Base-by-base conservation (phyloP, 2,329 filamentous ascomycete species). In the Fusarium decemcellulare region DNA sequence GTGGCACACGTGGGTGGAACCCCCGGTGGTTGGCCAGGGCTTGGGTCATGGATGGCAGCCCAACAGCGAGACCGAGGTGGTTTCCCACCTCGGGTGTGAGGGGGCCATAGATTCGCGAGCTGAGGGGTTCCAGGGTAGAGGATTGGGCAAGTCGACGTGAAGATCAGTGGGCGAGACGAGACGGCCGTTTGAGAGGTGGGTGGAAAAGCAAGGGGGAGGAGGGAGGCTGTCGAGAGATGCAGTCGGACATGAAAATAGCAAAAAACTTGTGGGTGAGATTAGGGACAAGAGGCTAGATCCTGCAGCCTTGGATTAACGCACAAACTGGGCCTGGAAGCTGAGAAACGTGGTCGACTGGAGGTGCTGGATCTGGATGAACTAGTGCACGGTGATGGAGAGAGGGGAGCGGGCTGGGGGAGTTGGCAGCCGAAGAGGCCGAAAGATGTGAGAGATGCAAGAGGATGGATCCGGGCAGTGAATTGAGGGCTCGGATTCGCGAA, bases 101-200 rank as follows among this genome's bases (percentile, higher is more conserved):
- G 44, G 37, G 29, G 30, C 23, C 30, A 27, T 39, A 70, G 67
- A 70, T 70, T 64, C 54, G 67, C 67, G 67, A 70, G 67, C 55
- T 70, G 67, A 65, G 42, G 54, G 27, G 4, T 37, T 30, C 39
- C n/a, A 29, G 16, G 29, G 32, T 15, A 16, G 9, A 55, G 8
- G 47, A 67, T 54, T 10, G 0, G 60, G 59, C 47, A 70, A 40
- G 9, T 52, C 1, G 23, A 29, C 3, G 23, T 36, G 67, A 16
- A 30, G 63, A 70, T 70, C 67, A 53, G 44, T 60, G 14, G 34
- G 51, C 54, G 48, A 56, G 63, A 59, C 59, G 63, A 67, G 50
- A 37, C 34, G 34, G 46, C 15, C 23, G 23, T 23, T 23, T 23
- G 27, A 43, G 37, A 43, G 46, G 7, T 11, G 34, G 34, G 47